Conservation (phyloP, 108 stramenopile species). For the Skeletonema menzelii region DNA sequence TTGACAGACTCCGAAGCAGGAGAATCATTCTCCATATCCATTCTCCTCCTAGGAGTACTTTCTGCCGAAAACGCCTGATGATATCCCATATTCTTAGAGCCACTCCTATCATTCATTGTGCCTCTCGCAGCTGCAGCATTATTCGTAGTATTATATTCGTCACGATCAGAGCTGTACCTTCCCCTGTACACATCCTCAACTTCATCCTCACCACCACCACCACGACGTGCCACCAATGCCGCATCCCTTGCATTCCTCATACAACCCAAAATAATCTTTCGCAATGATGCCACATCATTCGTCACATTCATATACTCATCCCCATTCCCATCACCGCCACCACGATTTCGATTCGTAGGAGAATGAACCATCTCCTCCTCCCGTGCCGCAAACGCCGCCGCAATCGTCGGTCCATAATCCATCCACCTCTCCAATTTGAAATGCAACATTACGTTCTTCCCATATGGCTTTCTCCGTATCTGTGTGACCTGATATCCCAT, state of each 20-base stretch:
- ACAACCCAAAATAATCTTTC: slow-evolving; percentile 77
- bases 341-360: not conserved
- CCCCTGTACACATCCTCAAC: slow-evolving; percentile 1
- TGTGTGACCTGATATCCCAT: slow-evolving; percentile 89
- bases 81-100: slow-evolving; percentile 8
- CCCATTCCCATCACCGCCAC: not conserved
- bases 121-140: not conserved
- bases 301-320: slow-evolving; percentile 40
- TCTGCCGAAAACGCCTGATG: slow-evolving; percentile 28
- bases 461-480: slow-evolving; percentile 78
- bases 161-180: not conserved
- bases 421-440: slow-evolving; percentile 92
- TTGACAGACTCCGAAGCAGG: not conserved
- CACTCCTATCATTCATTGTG: not conserved
- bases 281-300: slow-evolving; percentile 74
- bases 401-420: slow-evolving; percentile 93
- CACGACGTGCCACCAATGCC: slow-evolving; percentile 25
- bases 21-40: not conserved
- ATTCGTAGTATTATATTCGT: not conserved
- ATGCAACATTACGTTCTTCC: slow-evolving; percentile 78
- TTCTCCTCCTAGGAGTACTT: slow-evolving; percentile 8
- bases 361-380: slow-evolving; percentile 51
- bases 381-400: slow-evolving; percentile 86
- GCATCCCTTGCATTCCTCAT: slow-evolving; percentile 78
- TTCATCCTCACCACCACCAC: not conserved